phyloP scores from a whole-genome alignment of 2,329 filamentous ascomycete species.

The Phialophora tarda region DNA sequence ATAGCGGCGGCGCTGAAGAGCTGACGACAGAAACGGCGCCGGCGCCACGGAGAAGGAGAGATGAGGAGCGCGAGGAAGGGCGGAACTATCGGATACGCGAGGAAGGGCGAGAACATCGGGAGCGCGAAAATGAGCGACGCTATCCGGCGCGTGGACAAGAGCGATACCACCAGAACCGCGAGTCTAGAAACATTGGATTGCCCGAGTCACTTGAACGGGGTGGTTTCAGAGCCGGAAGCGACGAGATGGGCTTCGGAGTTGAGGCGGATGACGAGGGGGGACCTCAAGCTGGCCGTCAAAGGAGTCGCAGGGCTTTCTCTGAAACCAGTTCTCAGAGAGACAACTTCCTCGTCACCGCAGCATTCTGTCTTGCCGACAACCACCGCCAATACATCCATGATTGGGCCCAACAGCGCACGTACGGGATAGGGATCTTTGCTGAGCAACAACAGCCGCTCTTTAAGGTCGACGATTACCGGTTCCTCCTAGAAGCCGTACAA shows the following conservation, averaged over 20 bases:
- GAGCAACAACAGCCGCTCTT: not conserved
- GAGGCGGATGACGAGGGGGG: not conserved
- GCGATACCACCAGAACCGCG: not conserved
- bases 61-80: not conserved
- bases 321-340: not conserved
- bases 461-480: conserved; percentile 6
- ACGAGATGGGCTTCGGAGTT: not conserved
- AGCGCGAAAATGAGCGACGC: not conserved
- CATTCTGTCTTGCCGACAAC: not conserved
- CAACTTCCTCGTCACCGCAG: not conserved
- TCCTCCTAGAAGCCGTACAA: conserved; percentile 19
- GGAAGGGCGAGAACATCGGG: too few relatives aligned
- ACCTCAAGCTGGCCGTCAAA: not conserved
- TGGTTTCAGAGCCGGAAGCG: not conserved
- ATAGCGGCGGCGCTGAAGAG: not conserved
- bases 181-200: not conserved
- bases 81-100: not conserved
- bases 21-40: not conserved
- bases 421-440: not conserved
- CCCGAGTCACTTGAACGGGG: not conserved
- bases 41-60: not conserved
- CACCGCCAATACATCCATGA: not conserved
- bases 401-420: not conserved
- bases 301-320: not conserved
- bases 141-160: not conserved